phyloP scores from a whole-genome alignment of 768 basidiomycete genomes.

The Lepiota subincarnata region DNA sequence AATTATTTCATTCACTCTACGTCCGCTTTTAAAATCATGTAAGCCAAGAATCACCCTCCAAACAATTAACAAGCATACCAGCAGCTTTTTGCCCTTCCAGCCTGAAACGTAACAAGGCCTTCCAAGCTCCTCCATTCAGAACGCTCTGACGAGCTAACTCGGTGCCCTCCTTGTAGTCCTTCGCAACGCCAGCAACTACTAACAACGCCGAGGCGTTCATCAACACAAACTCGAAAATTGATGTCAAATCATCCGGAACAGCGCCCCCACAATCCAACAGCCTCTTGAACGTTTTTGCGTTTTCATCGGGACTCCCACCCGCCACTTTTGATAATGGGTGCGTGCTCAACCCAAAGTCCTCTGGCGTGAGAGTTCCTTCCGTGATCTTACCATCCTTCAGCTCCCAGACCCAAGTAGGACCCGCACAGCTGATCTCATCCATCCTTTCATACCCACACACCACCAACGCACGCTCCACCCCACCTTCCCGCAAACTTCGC shows the following conservation, averaged over 20 bases:
- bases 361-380: constrained; percentile 58
- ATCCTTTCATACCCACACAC: constrained; percentile 90
- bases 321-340: constrained; percentile 70
- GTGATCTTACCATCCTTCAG: constrained; percentile 64
- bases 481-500: constrained; percentile 62
- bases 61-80: constrained; percentile 1
- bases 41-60: not conserved
- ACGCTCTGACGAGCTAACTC: constrained; percentile 60
- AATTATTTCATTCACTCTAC: not conserved
- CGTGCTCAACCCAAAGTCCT: constrained; percentile 69
- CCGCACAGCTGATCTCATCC: constrained; percentile 95
- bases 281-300: constrained; percentile 66
- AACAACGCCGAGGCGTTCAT: constrained; percentile 89
- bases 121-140: constrained; percentile 56
- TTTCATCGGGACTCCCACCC: constrained; percentile 74
- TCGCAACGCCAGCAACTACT: constrained; percentile 76
- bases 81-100: constrained; percentile 34
- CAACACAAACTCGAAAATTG: constrained; percentile 83
- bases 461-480: constrained; percentile 81
- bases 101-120: constrained; percentile 49
- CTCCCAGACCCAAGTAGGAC: constrained; percentile 83
- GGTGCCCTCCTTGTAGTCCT: constrained; percentile 67
- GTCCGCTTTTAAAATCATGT: not conserved
- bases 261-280: constrained; percentile 57
- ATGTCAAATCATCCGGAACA: constrained; percentile 51